phyloP scores from a whole-genome alignment of 2,329 filamentous ascomycete species.

The Claviceps sorghi region DNA sequence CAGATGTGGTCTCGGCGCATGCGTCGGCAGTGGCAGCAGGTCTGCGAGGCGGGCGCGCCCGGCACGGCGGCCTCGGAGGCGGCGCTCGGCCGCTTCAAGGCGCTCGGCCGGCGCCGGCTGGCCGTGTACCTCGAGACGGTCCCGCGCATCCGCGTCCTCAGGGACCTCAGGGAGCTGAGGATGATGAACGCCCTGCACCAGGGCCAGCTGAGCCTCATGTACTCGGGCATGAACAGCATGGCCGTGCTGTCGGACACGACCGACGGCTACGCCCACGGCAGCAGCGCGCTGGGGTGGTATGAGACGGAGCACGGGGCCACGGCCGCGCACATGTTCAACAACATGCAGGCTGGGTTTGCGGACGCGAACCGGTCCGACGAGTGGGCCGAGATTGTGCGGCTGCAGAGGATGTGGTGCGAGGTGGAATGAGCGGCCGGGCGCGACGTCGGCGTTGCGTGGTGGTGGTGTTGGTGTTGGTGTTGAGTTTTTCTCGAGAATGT shows the following conservation, averaged over 20 bases:
- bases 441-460: too few relatives aligned
- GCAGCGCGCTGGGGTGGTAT: conserved; percentile 20
- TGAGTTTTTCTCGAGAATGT: too few relatives aligned
- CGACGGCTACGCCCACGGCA: conserved; percentile 20
- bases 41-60: conserved; percentile 13
- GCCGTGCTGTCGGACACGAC: conserved; percentile 13
- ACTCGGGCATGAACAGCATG: conserved; percentile 18
- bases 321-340: conserved; percentile 18
- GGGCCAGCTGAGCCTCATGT: conserved; percentile 19
- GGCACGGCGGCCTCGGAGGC: conserved; percentile 14
- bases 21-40: conserved; percentile 20
- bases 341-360: conserved; percentile 18
- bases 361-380: conserved; percentile 13
- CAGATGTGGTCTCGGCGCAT: conserved; percentile 24
- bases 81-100: too few relatives aligned
- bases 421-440: too few relatives aligned
- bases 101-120: conserved; percentile 14
- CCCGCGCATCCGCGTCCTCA: conserved; percentile 16
- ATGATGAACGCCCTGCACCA: conserved; percentile 21
- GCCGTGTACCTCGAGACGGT: conserved; percentile 17
- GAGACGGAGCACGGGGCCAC: conserved; percentile 20
- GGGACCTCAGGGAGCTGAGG: conserved; percentile 15
- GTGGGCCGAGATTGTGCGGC: conserved; percentile 14
- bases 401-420: conserved; percentile 16
- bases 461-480: too few relatives aligned